A percentile compares a stretch with the other conserved stretches of the same genome.
phyloP scores from a whole-genome alignment of 352 stramenopile genomes.

The Halophytophthora polymorphica region DNA sequence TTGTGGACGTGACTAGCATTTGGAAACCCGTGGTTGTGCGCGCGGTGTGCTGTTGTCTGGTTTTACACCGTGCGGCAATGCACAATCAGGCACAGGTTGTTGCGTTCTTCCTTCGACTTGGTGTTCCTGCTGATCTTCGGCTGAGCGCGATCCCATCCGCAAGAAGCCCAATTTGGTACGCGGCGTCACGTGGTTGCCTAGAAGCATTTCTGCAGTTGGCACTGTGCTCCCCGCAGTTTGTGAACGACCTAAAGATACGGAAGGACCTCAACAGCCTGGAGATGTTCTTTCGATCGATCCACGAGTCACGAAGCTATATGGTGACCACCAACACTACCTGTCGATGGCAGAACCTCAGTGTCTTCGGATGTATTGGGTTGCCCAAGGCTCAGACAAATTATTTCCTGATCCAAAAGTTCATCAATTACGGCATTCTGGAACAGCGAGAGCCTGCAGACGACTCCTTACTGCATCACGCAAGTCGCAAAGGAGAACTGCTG shows the following conservation, averaged over 20 bases:
- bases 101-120: conserved; percentile 43
- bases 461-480: conserved; percentile 43
- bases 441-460: conserved; percentile 16
- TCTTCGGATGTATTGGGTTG: conserved; percentile 48
- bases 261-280: conserved; percentile 6
- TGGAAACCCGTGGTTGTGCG: conserved; percentile 51
- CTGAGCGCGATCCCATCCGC: conserved; percentile 24
- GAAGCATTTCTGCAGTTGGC: conserved; percentile 43
- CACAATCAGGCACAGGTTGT: conserved; percentile 39
- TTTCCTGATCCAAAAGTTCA: conserved; percentile 49
- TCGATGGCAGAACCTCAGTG: conserved; percentile 53
- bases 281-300: conserved; percentile 21
- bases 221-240: conserved; percentile 25
- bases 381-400: conserved; percentile 24
- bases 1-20: conserved; percentile 32
- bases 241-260: conserved; percentile 8
- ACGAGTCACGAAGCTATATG: conserved; percentile 20
- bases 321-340: conserved; percentile 24
- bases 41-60: conserved; percentile 35
- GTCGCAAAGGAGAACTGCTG: conserved; percentile 27
- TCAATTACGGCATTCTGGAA: conserved; percentile 36
- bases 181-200: conserved; percentile 36
- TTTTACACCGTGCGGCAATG: conserved; percentile 49
- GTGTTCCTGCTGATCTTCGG: conserved; percentile 34
- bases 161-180: conserved; percentile 45